Evolutionary conservation across 768 basidiomycete species (phyloP).

Genomic region (Hydnomerulius pinastri): DNA sequence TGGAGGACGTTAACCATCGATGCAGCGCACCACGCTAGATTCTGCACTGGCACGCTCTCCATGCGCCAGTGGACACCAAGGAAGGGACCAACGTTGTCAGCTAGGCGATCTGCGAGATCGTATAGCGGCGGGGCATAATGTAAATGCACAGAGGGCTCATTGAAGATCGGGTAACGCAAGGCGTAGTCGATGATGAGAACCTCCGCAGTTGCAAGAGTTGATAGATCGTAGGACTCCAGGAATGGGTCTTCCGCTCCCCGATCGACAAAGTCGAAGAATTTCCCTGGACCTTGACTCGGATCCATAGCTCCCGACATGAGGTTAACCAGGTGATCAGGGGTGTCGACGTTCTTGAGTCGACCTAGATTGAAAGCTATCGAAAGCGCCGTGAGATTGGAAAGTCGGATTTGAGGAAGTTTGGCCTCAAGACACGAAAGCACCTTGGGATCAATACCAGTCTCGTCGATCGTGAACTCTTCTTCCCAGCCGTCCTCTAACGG

Average conservation of each 20-base stretch:
- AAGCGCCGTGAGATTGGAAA: slow-evolving; percentile 6
- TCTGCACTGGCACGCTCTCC: slow-evolving; percentile 46
- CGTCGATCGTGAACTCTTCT: slow-evolving; percentile 3
- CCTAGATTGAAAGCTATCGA: slow-evolving; percentile 12
- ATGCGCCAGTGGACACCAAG: slow-evolving; percentile 59
- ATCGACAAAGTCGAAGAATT: slow-evolving; percentile 8
- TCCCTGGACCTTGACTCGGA: slow-evolving; percentile 12
- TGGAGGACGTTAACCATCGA: slow-evolving; percentile 48
- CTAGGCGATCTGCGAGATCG: slow-evolving; percentile 41
- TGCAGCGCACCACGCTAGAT: slow-evolving; percentile 49
- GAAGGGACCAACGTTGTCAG: slow-evolving; percentile 39
- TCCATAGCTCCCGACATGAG: slow-evolving; percentile 16
- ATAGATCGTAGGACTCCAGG: slow-evolving; percentile 14
- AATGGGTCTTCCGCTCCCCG: slow-evolving; percentile 14
- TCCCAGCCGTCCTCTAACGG: background rate
- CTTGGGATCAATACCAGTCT: slow-evolving; percentile 10
- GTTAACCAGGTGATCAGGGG: slow-evolving; percentile 14
- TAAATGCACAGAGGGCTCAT: slow-evolving; percentile 24
- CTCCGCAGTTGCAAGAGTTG: slow-evolving; percentile 32
- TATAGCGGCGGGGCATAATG: slow-evolving; percentile 47
- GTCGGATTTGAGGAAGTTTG: slow-evolving; percentile 15
- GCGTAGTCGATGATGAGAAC: slow-evolving; percentile 58
- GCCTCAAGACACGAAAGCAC: slow-evolving; percentile 21
- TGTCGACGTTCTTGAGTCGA: slow-evolving; percentile 1
- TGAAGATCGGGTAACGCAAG: slow-evolving; percentile 48